phyloP scores from a whole-genome alignment of 257 asterid genomes.

The Solanum pennellii region DNA sequence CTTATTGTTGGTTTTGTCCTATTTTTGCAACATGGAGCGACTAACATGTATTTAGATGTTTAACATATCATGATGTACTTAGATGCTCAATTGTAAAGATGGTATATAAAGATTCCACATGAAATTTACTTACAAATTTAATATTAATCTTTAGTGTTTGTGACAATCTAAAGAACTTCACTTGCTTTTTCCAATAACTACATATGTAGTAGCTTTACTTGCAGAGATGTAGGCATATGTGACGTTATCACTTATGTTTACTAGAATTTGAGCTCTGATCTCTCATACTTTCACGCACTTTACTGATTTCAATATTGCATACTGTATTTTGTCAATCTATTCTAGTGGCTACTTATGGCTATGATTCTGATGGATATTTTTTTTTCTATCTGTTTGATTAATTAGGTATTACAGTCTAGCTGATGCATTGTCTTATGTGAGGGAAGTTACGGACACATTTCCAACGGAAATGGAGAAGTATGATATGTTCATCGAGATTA shows the following conservation, averaged over 20 bases:
- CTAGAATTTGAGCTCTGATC: neutral
- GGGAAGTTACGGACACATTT: neutral
- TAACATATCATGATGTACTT: too few relatives aligned
- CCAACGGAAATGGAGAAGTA: neutral
- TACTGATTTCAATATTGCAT: too few relatives aligned
- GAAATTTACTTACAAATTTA: too few relatives aligned
- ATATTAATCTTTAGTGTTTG: neutral
- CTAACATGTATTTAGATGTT: too few relatives aligned
- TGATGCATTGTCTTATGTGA: neutral
- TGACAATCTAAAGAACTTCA: neutral
- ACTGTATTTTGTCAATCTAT: neutral
- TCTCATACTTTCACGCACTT: neutral
- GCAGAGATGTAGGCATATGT: neutral
- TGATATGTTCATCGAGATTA: neutral
- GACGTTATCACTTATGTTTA: neutral
- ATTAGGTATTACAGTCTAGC: neutral
- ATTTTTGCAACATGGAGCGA: too few relatives aligned
- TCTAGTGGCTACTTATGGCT: neutral
- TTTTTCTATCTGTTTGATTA: too few relatives aligned
- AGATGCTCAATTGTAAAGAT: neutral
- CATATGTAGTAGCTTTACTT: neutral
- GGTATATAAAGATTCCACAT: neutral
- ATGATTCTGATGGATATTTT: neutral
- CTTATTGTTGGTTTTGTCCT: too few relatives aligned
- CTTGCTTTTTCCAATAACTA: neutral